Percentiles rank a stretch among this genome's conserved stretches.
phyloP scores from a whole-genome alignment of 2,329 filamentous ascomycete species.

The Apiospora pterosperma region DNA sequence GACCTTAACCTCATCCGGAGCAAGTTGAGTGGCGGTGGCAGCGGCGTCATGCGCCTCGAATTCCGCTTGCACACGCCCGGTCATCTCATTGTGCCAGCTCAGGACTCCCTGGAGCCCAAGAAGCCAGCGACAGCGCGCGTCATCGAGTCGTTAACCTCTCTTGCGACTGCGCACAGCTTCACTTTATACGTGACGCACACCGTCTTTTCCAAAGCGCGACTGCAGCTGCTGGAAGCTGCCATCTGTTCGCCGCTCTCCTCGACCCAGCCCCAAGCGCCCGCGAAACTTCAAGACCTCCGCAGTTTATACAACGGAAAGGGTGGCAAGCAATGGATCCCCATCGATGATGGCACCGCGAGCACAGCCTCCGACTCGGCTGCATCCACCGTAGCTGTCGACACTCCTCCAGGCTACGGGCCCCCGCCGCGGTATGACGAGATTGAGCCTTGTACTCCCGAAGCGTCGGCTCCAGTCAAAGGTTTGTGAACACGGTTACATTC shows the following conservation, averaged over 20 bases:
- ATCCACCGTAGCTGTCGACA: background rate
- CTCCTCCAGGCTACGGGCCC: background rate
- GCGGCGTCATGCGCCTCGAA: background rate
- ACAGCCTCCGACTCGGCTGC: background rate
- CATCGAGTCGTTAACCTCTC: background rate
- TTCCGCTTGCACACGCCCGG: background rate
- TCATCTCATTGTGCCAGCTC: background rate
- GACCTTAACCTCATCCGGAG: background rate
- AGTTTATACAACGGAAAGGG: conserved; percentile 6
- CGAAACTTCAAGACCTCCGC: background rate
- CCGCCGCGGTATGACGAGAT: background rate
- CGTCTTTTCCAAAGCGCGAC: background rate
- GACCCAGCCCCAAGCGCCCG: background rate
- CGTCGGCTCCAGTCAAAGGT: background rate
- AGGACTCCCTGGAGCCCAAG: background rate
- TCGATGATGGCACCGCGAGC: background rate
- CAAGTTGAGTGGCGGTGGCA: background rate
- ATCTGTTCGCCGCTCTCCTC: background rate
- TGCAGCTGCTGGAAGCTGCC: background rate
- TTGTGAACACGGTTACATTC: background rate
- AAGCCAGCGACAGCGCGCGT: background rate
- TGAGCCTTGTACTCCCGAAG: background rate
- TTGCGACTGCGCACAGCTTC: background rate
- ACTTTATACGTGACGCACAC: background rate
- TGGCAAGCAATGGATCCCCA: background rate